Base-by-base conservation (phyloP, 805 yeast species). In the Metschnikowia colocasiae region DNA sequence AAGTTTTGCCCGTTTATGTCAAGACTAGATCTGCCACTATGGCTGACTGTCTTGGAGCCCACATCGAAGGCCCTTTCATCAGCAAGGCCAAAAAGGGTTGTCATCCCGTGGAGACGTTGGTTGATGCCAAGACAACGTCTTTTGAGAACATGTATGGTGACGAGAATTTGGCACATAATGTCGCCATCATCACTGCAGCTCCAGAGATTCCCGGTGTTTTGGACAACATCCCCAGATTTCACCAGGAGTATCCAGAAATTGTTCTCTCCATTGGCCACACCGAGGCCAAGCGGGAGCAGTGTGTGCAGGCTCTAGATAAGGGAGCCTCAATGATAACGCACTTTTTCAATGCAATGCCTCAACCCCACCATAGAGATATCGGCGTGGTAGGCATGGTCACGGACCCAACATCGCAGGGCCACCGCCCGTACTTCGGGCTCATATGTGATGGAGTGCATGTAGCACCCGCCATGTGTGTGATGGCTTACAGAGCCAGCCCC, bases 301-400 rank as follows among this genome's bases (percentile, higher is more conserved):
- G 68, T 12, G 48, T 71, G 19, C 61, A 68, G 44, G 83, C 83
- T 0, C 63, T 79, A 30, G 59, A 64, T 19, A 54, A 65, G n/a
- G 84, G 84, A 20, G 81, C 82, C 13, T 56, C 74, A n/a, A 79
- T 80, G 83, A 67, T 80, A 47, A 80, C 85, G 3, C 85, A 80
- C 56, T 67, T 80, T 44, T 80, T 76, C 62, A 80, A 80, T 54
- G 85, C 85, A 53, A 80, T 80, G 85, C 81, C 81, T 3, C 75
- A 63, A 64, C 81, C 80, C 6, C 83, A 78, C 55, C 83, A 79
- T 56, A 65, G 85, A 54, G 78, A 79, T 43, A 78, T 77, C 9
- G 83, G 84, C 12, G 74, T 79, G 18, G 71, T 78, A 30, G 85
- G 84, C 2, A 64, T 79, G 29, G 61, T 73, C 7, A 66, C 69